A percentile compares a stretch with the other conserved stretches of the same genome.
Conservation (phyloP, 2,329 filamentous ascomycete genomes). For the Fusarium nanum region DNA sequence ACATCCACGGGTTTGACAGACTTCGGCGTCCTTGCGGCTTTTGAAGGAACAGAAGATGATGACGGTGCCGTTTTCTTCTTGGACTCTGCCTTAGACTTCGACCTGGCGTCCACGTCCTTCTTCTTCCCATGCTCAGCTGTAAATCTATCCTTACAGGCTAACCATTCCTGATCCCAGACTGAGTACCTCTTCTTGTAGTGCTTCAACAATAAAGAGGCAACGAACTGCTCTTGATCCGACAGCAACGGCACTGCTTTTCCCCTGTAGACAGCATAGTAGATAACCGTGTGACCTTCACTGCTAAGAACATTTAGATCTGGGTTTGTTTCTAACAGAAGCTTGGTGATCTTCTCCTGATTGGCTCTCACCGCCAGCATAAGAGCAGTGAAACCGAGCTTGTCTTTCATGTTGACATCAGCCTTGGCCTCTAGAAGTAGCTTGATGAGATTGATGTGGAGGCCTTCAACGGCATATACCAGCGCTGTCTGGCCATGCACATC, state of each 20-base stretch:
- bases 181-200: conserved; percentile 2
- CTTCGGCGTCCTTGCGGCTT: background rate
- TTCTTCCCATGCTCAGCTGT: conserved; percentile 1
- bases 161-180: conserved; percentile 5
- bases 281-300: background rate
- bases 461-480: background rate
- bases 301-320: conserved; percentile 3
- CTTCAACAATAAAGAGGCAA: background rate
- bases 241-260: background rate
- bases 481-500: conserved; percentile 3
- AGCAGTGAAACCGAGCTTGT: background rate
- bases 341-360: background rate
- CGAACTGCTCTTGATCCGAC: background rate
- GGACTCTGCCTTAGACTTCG: background rate
- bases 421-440: background rate
- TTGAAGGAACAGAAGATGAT: background rate
- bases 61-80: background rate
- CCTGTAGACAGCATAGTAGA: conserved; percentile 1
- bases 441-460: background rate
- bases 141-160: conserved; percentile 1
- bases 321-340: background rate
- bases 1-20: background rate
- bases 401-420: background rate
- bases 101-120: background rate
- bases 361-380: conserved; percentile 2